These are phyloP conservation scores for Neohortaea acidophila DNA, from an alignment of 495 filamentous ascomycete species.

Conservation along the genomic window DNA sequence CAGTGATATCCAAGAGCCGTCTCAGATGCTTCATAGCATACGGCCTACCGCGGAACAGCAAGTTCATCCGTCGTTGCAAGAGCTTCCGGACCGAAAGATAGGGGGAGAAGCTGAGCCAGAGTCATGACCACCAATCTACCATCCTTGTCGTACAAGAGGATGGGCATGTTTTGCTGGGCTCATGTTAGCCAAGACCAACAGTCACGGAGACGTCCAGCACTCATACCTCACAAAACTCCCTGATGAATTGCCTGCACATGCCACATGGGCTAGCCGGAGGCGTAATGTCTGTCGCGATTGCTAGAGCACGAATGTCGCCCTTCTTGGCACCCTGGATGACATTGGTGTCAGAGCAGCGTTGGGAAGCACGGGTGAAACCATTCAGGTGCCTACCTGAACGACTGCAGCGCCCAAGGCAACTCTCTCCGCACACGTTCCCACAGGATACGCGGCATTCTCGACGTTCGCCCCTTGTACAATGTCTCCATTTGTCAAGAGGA, in stretches of 20 bases:
- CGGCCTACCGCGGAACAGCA: too few species aligned
- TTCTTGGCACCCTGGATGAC: constrained; percentile 22
- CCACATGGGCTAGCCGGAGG: constrained; percentile 33
- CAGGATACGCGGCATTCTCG: constrained; percentile 86
- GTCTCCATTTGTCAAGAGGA: constrained; percentile 47
- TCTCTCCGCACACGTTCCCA: constrained; percentile 87
- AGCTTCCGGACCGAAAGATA: constrained; percentile 22
- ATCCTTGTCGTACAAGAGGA: constrained; percentile 84
- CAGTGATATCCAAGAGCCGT: too few species aligned
- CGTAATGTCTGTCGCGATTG: constrained; percentile 61
- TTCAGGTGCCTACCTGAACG: constrained; percentile 23
- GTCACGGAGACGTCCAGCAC: not conserved
- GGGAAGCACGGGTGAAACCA: not conserved
- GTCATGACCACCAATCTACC: constrained; percentile 53
- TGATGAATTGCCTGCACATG: constrained; percentile 39
- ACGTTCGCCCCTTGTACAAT: constrained; percentile 64
- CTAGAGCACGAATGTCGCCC: constrained; percentile 72
- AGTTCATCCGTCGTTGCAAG: constrained; percentile 14
- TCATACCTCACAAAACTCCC: constrained; percentile 32
- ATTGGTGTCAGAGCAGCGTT: not conserved
- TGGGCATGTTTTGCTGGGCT: constrained; percentile 45
- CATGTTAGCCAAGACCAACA: not conserved
- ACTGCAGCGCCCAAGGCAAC: constrained; percentile 74
- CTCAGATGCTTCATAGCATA: too few species aligned
- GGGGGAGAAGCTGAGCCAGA: constrained; percentile 32